Conservation (phyloP, 768 basidiomycete genomes). For the Lentinula boryana region DNA sequence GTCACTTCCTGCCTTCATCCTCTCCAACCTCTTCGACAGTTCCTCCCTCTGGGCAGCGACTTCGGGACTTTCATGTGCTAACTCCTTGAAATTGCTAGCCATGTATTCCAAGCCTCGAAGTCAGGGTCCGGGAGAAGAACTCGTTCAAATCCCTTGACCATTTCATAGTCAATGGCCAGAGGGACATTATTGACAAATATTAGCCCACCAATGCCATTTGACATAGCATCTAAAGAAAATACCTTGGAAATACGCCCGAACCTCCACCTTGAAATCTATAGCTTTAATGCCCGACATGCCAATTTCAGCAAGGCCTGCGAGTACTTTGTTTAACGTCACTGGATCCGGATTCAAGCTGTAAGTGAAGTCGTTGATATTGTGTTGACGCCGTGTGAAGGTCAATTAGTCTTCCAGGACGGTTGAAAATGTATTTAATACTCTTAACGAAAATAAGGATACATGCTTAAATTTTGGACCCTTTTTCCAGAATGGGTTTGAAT, state of each 20-base stretch:
- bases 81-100: constrained; percentile 38
- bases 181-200: constrained; percentile 53
- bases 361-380: too few species aligned
- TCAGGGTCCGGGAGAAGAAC: constrained; percentile 40
- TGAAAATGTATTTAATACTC: too few species aligned
- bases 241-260: constrained; percentile 76
- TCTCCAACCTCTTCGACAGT: constrained; percentile 42
- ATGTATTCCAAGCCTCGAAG: constrained; percentile 45
- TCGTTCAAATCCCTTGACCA: constrained; percentile 45
- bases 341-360: too few species aligned
- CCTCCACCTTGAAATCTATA: constrained; percentile 67
- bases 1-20: constrained; percentile 38
- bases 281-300: too few species aligned
- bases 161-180: constrained; percentile 47
- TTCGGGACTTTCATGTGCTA: constrained; percentile 44
- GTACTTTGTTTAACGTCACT: too few species aligned
- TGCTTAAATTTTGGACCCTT: background rate
- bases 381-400: too few species aligned
- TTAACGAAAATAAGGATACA: too few species aligned
- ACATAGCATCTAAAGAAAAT: constrained; percentile 2
- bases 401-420: too few species aligned
- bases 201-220: background rate
- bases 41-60: constrained; percentile 41
- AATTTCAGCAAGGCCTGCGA: too few species aligned
- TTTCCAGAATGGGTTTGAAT: background rate